Evolutionary conservation across 441 rosid genomes (phyloP), one percentile per base, ranked within the genome.

Genomic region (Pelargonium cotyledonis): DNA sequence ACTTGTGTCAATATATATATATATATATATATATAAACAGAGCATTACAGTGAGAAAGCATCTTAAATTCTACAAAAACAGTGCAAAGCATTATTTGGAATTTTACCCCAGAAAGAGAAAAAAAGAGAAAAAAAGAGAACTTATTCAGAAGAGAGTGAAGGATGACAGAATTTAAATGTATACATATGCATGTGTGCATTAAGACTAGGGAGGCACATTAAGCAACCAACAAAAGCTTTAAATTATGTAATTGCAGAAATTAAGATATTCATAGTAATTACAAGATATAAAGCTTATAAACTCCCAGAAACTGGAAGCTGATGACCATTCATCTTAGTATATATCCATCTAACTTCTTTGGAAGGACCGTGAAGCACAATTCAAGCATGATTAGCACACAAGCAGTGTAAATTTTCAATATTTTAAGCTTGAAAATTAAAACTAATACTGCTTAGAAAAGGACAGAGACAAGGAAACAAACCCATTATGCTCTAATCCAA

Each of bases 401-500:
- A 26, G 65, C 65, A 29, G 3, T 12, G 65, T 61, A 61, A 61
- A 61, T 61, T 12, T 61, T 41, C 41, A 31, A 40, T 23, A 44
- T 0, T 44, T 18, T 1, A 12, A 23, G 51, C 16, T 46, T 11
- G 18, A 46, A 47, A 40, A 26, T 10, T 6, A 15, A 51, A n/a
- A 67, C 16, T 43, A 53, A 4, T 5, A 14, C 58, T 18, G 6
- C 57, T 19, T 21, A 60, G 31, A 68, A 16, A 29, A 73, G 11
- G 73, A 66, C 16, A 44, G 31, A 58, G 65, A 29, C 65, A 63
- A 81, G 72, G 78, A 69, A 76, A 85, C 98, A 67, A 75, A 95
- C 99, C 99, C 98, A 76, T 95, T 95, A 73, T 95, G 98, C 81
- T 95, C 99, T 64, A 95, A 77, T 63, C 99, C 99, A 40, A 95